Evolutionary conservation across 139 green algal species (phyloP).

Genomic region (Closterium sp.): DNA sequence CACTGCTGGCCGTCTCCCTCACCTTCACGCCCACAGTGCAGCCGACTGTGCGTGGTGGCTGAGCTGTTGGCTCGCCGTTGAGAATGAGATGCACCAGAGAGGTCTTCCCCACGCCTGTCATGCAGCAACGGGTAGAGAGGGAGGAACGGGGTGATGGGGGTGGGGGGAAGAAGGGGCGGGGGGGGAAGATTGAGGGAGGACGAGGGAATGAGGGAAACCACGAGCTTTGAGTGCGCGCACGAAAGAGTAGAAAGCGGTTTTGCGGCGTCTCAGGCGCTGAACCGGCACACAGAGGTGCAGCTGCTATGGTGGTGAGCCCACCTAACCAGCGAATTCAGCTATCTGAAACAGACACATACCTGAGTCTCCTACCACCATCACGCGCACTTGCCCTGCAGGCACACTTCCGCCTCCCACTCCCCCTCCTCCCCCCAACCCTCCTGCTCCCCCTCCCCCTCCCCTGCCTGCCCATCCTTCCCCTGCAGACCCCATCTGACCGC

Average conservation of each 20-base stretch:
- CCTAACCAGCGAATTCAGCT: no score
- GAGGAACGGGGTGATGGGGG: no score
- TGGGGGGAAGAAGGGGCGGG: neutral
- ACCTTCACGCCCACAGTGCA: neutral
- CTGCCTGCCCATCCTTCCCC: neutral
- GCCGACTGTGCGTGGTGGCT: neutral
- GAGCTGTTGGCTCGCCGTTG: neutral
- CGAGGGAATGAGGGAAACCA: no score
- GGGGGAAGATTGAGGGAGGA: no score
- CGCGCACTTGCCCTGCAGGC: neutral
- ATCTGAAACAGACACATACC: neutral
- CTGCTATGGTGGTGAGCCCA: no score
- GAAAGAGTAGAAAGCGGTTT: neutral
- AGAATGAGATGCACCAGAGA: neutral
- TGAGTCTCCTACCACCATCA: neutral
- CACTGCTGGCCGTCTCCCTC: neutral
- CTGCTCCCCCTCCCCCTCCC: neutral
- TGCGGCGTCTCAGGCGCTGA: no score
- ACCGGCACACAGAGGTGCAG: no score
- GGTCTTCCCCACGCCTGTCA: neutral
- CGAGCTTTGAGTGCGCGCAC: no score
- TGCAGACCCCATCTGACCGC: neutral
- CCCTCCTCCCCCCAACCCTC: neutral
- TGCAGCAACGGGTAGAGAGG: neutral
- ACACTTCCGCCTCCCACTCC: neutral